phyloP scores from a whole-genome alignment of 306 rosid genomes.

The Senna siamea region DNA sequence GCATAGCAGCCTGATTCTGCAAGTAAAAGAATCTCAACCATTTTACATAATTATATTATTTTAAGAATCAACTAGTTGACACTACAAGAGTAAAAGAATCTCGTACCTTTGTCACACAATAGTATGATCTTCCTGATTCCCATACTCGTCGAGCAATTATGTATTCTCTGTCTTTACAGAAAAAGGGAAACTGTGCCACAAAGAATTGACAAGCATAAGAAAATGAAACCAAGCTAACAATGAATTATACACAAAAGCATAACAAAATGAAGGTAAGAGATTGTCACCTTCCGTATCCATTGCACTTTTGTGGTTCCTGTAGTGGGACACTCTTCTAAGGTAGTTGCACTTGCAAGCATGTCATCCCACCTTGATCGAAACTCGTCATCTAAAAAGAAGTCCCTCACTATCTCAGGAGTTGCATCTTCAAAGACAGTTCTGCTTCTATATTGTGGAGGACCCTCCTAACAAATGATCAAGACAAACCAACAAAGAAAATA shows the following conservation, averaged over 20 bases:
- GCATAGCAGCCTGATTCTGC: neutral
- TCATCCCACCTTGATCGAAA: conserved; percentile 66
- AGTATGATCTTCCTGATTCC: conserved; percentile 66
- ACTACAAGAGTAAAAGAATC: neutral
- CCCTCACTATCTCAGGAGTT: conserved; percentile 67
- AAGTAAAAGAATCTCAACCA: neutral
- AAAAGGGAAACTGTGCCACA: conserved; percentile 67
- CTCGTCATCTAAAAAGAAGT: conserved; percentile 66
- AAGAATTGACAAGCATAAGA: conserved; percentile 41
- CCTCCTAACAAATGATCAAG: conserved; percentile 43
- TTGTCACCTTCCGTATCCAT: conserved; percentile 60
- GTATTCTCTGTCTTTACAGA: conserved; percentile 75
- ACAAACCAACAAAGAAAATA: too few species aligned
- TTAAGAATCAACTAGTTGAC: neutral
- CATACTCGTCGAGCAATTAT: conserved; percentile 69
- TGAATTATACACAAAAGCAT: neutral
- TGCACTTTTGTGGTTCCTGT: conserved; percentile 64
- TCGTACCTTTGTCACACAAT: conserved; percentile 72
- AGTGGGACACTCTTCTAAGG: conserved; percentile 60
- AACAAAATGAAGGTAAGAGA: neutral
- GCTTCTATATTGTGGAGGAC: conserved; percentile 65
- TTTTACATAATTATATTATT: neutral
- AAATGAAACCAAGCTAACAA: conserved; percentile 16
- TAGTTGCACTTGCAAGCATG: conserved; percentile 53
- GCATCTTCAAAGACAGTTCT: conserved; percentile 67